Evolutionary conservation across 2,329 filamentous ascomycete genomes (phyloP).

Genomic region (Albophoma yamanashiensis): DNA sequence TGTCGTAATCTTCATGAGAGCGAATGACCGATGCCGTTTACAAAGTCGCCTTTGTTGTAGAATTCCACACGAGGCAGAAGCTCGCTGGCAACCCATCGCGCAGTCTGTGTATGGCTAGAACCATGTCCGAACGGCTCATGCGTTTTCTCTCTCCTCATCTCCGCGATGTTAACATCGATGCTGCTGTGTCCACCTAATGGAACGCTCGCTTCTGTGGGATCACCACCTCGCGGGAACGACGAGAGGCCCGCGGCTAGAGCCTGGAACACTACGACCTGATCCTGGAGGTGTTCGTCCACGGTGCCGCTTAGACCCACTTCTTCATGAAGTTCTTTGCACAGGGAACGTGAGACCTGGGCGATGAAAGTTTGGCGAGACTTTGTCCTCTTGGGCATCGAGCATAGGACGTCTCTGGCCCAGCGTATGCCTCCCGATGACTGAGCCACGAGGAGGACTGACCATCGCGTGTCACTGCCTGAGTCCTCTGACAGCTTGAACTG

Average conservation of each 20-base stretch:
- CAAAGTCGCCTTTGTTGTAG: constrained; percentile 38
- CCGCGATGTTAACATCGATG: constrained; percentile 12
- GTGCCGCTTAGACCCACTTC: constrained; percentile 34
- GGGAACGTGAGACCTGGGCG: constrained; percentile 30
- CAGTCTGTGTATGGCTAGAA: constrained; percentile 46
- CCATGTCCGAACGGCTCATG: constrained; percentile 44
- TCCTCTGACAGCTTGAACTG: constrained; percentile 38
- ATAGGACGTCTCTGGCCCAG: constrained; percentile 37
- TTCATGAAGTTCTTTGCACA: constrained; percentile 32
- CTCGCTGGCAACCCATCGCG: constrained; percentile 45
- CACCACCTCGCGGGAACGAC: constrained; percentile 26
- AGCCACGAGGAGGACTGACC: constrained; percentile 48
- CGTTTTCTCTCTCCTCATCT: constrained; percentile 31
- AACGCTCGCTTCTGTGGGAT: constrained; percentile 4
- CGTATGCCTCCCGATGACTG: constrained; percentile 31
- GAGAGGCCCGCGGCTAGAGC: constrained; percentile 42
- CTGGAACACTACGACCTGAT: constrained; percentile 52
- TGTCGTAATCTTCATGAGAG: neutral
- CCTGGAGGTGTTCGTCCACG: constrained; percentile 48
- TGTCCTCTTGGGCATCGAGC: constrained; percentile 29
- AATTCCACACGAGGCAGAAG: constrained; percentile 38
- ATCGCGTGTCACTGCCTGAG: constrained; percentile 36
- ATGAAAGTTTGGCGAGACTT: constrained; percentile 17
- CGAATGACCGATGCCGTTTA: constrained; percentile 32
- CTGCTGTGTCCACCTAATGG: constrained; percentile 15